phyloP scores from a whole-genome alignment of 2,329 filamentous ascomycete genomes.

The Apiospora pterosperma region DNA sequence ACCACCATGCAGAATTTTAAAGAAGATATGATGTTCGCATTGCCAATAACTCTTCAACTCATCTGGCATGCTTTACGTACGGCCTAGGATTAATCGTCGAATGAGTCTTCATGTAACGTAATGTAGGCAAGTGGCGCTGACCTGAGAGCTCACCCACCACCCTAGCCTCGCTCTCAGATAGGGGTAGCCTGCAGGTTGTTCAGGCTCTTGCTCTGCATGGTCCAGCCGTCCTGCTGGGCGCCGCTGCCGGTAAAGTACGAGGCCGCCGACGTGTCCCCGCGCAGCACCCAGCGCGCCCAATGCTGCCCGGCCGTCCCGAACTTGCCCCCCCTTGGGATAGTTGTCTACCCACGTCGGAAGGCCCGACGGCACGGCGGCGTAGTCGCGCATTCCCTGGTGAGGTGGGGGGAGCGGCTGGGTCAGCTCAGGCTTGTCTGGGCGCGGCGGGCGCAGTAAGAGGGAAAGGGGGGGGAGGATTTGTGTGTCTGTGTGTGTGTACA shows the following conservation, averaged over 20 bases:
- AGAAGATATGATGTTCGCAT: slow-evolving; percentile 3
- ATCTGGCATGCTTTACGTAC: neutral
- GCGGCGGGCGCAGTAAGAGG: neutral
- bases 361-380: neutral
- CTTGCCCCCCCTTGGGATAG: slow-evolving; percentile 3
- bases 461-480: neutral
- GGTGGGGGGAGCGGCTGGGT: neutral
- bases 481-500: too few relatives aligned
- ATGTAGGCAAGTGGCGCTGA: neutral
- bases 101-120: neutral
- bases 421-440: neutral
- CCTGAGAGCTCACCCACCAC: neutral
- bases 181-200: neutral
- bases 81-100: neutral
- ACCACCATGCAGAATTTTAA: slow-evolving; percentile 28
- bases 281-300: neutral
- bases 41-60: neutral
- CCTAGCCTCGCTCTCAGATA: neutral
- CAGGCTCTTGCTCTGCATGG: neutral
- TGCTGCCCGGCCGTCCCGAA: slow-evolving; percentile 1
- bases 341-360: slow-evolving; percentile 2
- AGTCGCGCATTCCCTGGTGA: slow-evolving; percentile 4
- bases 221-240: neutral
- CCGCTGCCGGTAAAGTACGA: slow-evolving; percentile 3
- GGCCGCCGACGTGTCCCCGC: slow-evolving; percentile 4